Evolutionary conservation across 2,329 filamentous ascomycete genomes (phyloP).

Genomic region (Verticillium zaregamsianum): DNA sequence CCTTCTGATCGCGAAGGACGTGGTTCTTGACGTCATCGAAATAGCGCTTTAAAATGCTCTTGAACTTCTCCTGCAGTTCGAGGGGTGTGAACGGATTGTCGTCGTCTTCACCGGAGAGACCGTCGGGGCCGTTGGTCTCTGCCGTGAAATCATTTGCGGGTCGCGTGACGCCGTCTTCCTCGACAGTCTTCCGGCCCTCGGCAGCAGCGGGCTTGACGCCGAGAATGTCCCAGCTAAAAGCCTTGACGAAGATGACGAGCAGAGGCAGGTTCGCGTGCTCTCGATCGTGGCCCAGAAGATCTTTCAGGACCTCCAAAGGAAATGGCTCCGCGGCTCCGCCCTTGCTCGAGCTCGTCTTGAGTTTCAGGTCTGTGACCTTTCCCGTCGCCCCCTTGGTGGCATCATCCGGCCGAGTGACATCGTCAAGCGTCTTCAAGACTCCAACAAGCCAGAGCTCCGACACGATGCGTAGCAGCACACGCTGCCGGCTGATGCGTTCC

Average conservation of each 20-base stretch:
- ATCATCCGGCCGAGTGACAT: constrained; percentile 59
- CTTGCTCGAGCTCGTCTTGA: constrained; percentile 47
- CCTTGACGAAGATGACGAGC: constrained; percentile 92
- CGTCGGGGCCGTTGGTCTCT: neutral
- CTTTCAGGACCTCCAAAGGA: constrained; percentile 95
- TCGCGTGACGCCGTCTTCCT: constrained; percentile 71
- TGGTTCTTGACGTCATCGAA: constrained; percentile 91
- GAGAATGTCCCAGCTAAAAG: constrained; percentile 92
- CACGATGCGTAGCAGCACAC: constrained; percentile 80
- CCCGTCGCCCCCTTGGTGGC: constrained; percentile 56
- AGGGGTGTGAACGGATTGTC: constrained; percentile 65
- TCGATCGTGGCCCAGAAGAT: constrained; percentile 87
- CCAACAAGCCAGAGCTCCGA: constrained; percentile 96
- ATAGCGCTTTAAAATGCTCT: constrained; percentile 79
- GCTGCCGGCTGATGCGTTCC: constrained; percentile 81
- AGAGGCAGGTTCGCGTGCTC: constrained; percentile 89
- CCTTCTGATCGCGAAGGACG: constrained; percentile 86
- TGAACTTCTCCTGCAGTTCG: constrained; percentile 81
- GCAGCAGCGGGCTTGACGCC: constrained; percentile 68
- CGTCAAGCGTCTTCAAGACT: constrained; percentile 74
- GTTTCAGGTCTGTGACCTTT: constrained; percentile 60
- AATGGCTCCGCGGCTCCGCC: constrained; percentile 80
- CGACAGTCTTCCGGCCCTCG: constrained; percentile 79
- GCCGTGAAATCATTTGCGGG: constrained; percentile 17
- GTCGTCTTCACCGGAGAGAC: constrained; percentile 6